phyloP scores from a whole-genome alignment of 2,329 filamentous ascomycete genomes.

The Metarhizium robertsii region DNA sequence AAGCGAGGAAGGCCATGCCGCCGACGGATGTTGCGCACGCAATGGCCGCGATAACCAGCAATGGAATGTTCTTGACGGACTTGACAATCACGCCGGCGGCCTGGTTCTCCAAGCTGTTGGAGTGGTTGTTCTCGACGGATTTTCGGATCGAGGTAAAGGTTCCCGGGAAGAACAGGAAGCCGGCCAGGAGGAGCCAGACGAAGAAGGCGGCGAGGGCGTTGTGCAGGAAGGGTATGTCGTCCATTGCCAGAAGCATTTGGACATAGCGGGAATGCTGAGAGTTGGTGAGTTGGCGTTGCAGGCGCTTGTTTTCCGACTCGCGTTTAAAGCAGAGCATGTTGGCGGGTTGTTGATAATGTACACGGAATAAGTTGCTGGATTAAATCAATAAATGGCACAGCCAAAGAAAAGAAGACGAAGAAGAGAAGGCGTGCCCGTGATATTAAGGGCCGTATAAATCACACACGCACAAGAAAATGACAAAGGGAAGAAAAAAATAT shows the following conservation, averaged over 20 bases:
- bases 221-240: constrained; percentile 33
- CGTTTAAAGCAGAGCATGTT: constrained; percentile 3
- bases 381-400: not conserved
- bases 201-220: constrained; percentile 32
- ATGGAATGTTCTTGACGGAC: constrained; percentile 23
- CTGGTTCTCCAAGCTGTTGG: constrained; percentile 9
- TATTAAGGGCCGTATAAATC: not conserved
- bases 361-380: not conserved
- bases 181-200: constrained; percentile 39
- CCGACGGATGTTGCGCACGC: constrained; percentile 26
- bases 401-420: not conserved
- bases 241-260: constrained; percentile 37
- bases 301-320: constrained; percentile 6
- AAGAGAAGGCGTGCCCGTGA: not conserved
- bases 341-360: not conserved
- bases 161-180: constrained; percentile 42
- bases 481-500: constrained; percentile 2
- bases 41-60: constrained; percentile 33
- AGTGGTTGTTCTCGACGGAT: constrained; percentile 13
- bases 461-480: not conserved
- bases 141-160: constrained; percentile 35
- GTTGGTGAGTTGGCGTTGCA: too few species aligned
- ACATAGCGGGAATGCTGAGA: constrained; percentile 27
- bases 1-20: constrained; percentile 33
- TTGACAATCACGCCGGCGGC: constrained; percentile 14